These are phyloP conservation scores for Jamesozyma jinghongensis DNA, from an alignment of 805 yeast genomes.

Conservation along the genomic window DNA sequence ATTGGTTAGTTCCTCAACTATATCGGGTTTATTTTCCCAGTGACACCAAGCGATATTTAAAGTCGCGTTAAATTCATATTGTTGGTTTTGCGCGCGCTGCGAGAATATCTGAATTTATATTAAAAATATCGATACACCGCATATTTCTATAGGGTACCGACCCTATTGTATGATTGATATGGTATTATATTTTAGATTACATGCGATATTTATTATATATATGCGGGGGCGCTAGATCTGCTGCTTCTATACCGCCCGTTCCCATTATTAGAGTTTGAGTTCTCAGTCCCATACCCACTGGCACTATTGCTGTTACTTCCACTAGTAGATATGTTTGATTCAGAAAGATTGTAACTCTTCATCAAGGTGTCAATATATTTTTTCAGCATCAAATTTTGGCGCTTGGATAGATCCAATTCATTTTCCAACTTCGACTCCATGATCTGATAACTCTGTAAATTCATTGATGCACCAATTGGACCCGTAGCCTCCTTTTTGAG, in stretches of 20 bases:
- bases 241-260: conserved; percentile 14
- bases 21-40: too few species aligned
- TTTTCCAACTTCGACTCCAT: conserved; percentile 9
- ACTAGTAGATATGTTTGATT: background rate
- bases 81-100: too few species aligned
- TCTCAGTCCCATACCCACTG: background rate
- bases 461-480: conserved; percentile 25
- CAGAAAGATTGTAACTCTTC: background rate
- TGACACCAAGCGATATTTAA: background rate
- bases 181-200: too few species aligned
- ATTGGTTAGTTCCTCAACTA: too few species aligned
- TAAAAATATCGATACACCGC: too few species aligned
- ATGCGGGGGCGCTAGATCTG: conserved; percentile 15
- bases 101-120: too few species aligned
- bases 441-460: conserved; percentile 7
- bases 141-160: too few species aligned
- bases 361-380: conserved; percentile 17
- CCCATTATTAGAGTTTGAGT: background rate
- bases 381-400: conserved; percentile 14
- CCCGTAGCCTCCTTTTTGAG: conserved; percentile 30
- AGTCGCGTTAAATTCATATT: too few species aligned
- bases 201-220: too few species aligned
- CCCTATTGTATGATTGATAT: too few species aligned
- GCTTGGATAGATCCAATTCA: conserved; percentile 10
- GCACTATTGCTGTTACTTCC: background rate